These are phyloP conservation scores for Aspergillus sp. DNA, from an alignment of 2,329 filamentous ascomycete genomes.

Conservation along the genomic window DNA sequence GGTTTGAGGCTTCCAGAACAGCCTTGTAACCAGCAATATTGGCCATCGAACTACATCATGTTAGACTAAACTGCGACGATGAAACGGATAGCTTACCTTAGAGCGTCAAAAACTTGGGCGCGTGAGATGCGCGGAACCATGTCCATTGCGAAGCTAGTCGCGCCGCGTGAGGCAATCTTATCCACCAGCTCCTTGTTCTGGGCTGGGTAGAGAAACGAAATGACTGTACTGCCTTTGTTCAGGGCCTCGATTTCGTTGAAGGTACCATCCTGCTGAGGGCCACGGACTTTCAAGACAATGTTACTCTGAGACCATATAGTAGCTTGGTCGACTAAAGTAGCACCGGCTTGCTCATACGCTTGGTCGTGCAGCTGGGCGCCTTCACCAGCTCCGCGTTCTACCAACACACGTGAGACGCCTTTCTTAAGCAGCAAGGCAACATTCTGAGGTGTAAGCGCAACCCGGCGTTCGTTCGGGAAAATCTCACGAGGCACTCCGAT, in stretches of 20 bases:
- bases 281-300: slow-evolving; percentile 81
- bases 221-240: slow-evolving; percentile 68
- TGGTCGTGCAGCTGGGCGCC: slow-evolving; percentile 75
- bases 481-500: slow-evolving; percentile 79
- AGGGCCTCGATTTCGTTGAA: slow-evolving; percentile 68
- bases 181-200: slow-evolving; percentile 77
- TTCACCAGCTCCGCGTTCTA: slow-evolving; percentile 78
- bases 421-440: slow-evolving; percentile 80
- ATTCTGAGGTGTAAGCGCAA: slow-evolving; percentile 82
- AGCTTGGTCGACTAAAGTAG: slow-evolving; percentile 68
- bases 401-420: slow-evolving; percentile 72
- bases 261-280: slow-evolving; percentile 60
- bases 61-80: background rate
- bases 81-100: slow-evolving; percentile 44
- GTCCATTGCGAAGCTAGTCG: slow-evolving; percentile 86
- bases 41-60: slow-evolving; percentile 71
- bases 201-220: slow-evolving; percentile 79
- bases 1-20: slow-evolving; percentile 83
- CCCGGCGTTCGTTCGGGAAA: slow-evolving; percentile 75
- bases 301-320: slow-evolving; percentile 73
- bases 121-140: slow-evolving; percentile 87
- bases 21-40: slow-evolving; percentile 95
- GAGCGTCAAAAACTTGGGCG: slow-evolving; percentile 82
- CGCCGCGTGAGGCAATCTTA: slow-evolving; percentile 67
- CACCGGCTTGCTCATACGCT: slow-evolving; percentile 75